Evolutionary conservation across 2,329 filamentous ascomycete species (phyloP).

Genomic region (Passalora sequoiae): DNA sequence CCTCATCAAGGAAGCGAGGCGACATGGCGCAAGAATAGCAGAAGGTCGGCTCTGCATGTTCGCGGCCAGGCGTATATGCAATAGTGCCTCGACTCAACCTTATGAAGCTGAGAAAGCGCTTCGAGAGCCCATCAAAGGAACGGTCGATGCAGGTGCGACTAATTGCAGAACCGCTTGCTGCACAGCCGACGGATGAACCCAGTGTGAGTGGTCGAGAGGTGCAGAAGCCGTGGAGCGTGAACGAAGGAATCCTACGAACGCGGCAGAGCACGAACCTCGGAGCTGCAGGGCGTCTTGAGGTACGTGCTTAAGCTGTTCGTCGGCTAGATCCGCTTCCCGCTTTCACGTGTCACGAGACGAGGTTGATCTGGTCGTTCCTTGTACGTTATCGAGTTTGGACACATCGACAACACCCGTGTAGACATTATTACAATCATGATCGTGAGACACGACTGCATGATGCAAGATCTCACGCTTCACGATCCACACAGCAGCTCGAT

Average conservation of each 20-base stretch:
- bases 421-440: no score
- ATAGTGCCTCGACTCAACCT: conserved; percentile 7
- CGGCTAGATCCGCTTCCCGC: no score
- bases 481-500: no score
- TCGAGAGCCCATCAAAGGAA: conserved; percentile 10
- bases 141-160: conserved; percentile 14
- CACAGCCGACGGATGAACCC: conserved; percentile 6
- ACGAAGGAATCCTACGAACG: background rate
- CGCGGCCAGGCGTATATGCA: conserved; percentile 8
- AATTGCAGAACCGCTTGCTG: conserved; percentile 13
- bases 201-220: conserved; percentile 16
- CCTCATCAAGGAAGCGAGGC: conserved; percentile 11
- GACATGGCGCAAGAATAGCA: conserved; percentile 7
- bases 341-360: no score
- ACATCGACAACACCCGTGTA: no score
- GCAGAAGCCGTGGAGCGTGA: conserved; percentile 13
- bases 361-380: no score
- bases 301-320: background rate
- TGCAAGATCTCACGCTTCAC: no score
- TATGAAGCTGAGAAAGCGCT: background rate
- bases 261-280: no score
- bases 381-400: no score
- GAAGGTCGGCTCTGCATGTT: conserved; percentile 1
- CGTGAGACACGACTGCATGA: no score
- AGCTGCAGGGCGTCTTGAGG: no score